Percentiles rank a stretch among this genome's conserved stretches.
phyloP scores from a whole-genome alignment of 1,139 yeast species.

The Yueomyces sp. region DNA sequence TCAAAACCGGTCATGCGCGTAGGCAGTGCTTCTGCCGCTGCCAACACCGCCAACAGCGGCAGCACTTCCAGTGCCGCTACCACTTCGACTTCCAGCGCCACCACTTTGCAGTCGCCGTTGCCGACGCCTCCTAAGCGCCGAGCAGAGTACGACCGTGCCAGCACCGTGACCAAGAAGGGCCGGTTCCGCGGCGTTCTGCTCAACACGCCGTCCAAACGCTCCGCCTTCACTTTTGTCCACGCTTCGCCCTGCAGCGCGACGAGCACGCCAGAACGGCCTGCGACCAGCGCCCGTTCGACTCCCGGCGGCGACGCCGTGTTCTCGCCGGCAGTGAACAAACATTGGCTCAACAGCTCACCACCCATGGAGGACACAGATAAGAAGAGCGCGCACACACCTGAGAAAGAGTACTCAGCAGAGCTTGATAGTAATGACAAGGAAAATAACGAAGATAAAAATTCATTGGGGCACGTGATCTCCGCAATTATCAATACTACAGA shows the following conservation, averaged over 20 bases:
- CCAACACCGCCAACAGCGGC: conserved; percentile 1
- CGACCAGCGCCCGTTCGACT: background rate
- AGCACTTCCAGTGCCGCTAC: background rate
- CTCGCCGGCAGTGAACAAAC: background rate
- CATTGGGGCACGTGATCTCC: too few relatives aligned
- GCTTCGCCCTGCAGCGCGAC: too few relatives aligned
- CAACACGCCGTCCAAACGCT: conserved; percentile 13
- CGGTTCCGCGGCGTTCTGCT: conserved; percentile 19
- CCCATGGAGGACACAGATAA: background rate
- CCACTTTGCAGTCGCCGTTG: conserved; percentile 1
- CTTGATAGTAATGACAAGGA: too few relatives aligned
- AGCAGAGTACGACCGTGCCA: background rate
- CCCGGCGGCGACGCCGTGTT: background rate
- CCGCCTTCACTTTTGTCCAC: background rate
- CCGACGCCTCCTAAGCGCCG: conserved; percentile 2
- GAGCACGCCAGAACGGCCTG: too few relatives aligned
- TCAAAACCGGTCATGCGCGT: conserved; percentile 25
- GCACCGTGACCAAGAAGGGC: conserved; percentile 11
- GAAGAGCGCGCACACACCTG: too few relatives aligned
- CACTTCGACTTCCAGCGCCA: background rate
- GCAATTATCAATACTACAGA: too few relatives aligned
- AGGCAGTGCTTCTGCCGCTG: background rate
- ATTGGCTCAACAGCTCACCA: background rate
- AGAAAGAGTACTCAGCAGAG: too few relatives aligned
- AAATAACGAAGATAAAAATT: too few relatives aligned